Evolutionary conservation across 1,284 basidiomycete genomes (phyloP).

Genomic region (Ceratobasidium sp.): DNA sequence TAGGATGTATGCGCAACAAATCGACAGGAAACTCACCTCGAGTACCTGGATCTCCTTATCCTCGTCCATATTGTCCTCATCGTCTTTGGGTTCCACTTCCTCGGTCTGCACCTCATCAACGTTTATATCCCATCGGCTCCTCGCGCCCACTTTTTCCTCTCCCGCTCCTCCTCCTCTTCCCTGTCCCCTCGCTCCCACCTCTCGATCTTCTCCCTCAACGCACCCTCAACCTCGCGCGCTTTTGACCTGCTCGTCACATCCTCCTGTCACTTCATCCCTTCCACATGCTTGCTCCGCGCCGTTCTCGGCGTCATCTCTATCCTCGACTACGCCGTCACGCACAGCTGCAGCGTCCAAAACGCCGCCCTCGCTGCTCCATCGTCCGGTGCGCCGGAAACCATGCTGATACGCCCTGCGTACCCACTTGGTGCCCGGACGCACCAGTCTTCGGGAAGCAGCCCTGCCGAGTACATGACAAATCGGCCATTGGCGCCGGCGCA

Average conservation of each 20-base stretch:
- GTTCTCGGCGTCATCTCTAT: slow-evolving; percentile 64
- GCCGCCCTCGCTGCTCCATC: slow-evolving; percentile 79
- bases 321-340: slow-evolving; percentile 83
- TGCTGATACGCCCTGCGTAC: slow-evolving; percentile 88
- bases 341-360: slow-evolving; percentile 76
- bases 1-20: slow-evolving; percentile 37
- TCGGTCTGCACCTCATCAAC: slow-evolving; percentile 70
- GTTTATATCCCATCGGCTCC: slow-evolving; percentile 43
- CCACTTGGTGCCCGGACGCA: slow-evolving; percentile 97
- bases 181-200: slow-evolving; percentile 77
- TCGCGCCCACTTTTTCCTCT: slow-evolving; percentile 67
- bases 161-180: slow-evolving; percentile 74
- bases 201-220: slow-evolving; percentile 75
- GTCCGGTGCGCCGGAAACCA: slow-evolving; percentile 82
- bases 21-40: slow-evolving; percentile 65
- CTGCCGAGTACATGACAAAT: slow-evolving; percentile 62
- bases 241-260: slow-evolving; percentile 66
- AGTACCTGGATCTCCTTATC: slow-evolving; percentile 78
- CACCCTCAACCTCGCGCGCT: slow-evolving; percentile 79
- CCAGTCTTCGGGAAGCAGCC: slow-evolving; percentile 91
- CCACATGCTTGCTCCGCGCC: slow-evolving; percentile 71
- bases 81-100: slow-evolving; percentile 53
- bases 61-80: slow-evolving; percentile 71
- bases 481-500: slow-evolving; percentile 60
- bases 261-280: slow-evolving; percentile 79